Evolutionary conservation across 2,329 filamentous ascomycete genomes (phyloP).

Genomic region (Fusarium sp.): DNA sequence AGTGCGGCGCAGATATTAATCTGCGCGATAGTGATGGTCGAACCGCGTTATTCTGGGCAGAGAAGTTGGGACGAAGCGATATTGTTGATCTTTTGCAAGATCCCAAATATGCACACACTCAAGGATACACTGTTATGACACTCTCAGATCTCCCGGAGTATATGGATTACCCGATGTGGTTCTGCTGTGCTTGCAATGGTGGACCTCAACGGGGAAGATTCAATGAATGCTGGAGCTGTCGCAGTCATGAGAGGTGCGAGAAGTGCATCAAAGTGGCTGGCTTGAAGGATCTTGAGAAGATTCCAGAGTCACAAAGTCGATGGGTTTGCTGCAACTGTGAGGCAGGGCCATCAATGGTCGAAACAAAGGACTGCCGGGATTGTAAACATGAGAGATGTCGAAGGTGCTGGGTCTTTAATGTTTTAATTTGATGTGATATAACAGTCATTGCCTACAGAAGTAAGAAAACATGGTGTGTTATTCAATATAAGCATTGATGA

Average conservation of each 20-base stretch:
- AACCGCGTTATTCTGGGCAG: not conserved
- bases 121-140: not conserved
- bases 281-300: not conserved
- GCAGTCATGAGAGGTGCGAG: not conserved
- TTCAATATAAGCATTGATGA: fast-evolving
- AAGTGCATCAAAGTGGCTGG: not conserved
- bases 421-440: not conserved
- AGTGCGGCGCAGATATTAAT: not conserved
- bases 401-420: not conserved
- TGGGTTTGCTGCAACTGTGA: not conserved
- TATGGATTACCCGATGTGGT: not conserved
- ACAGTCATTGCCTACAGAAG: not conserved
- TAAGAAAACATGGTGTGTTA: not conserved
- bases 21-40: not conserved
- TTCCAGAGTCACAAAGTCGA: not conserved
- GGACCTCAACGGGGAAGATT: not conserved
- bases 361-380: not conserved
- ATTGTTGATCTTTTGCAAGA: not conserved
- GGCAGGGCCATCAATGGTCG: not conserved
- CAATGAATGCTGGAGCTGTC: not conserved
- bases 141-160: not conserved
- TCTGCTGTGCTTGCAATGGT: not conserved
- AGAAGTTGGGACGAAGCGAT: not conserved
- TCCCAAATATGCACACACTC: not conserved
- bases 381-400: not conserved